Conservation (phyloP, 2,329 filamentous ascomycete genomes). For the Epicoccum nigrum region DNA sequence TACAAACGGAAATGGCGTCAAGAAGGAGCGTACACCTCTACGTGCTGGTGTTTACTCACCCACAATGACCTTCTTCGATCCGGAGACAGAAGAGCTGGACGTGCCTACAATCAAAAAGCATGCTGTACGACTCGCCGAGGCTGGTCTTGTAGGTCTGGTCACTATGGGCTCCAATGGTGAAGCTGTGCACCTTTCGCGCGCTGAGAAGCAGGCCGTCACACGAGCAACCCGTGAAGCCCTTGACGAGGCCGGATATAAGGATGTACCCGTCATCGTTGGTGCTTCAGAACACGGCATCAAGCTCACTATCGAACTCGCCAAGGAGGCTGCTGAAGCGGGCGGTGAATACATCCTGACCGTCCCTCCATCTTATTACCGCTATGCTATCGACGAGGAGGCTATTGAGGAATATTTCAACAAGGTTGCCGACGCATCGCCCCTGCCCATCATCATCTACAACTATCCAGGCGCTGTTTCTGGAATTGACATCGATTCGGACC, state of each 20-base stretch:
- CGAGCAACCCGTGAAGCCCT: conserved; percentile 80
- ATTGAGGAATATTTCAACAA: conserved; percentile 75
- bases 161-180: conserved; percentile 92
- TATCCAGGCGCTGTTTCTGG: conserved; percentile 87
- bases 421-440: conserved; percentile 75
- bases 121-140: conserved; percentile 75
- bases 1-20: conserved; percentile 47
- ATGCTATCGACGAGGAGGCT: conserved; percentile 74
- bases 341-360: conserved; percentile 82
- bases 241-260: conserved; percentile 76
- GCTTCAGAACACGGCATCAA: conserved; percentile 81
- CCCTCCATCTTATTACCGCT: conserved; percentile 82
- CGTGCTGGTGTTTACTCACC: conserved; percentile 86
- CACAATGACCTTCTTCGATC: conserved; percentile 89
- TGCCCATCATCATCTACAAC: conserved; percentile 88
- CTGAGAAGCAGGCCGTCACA: conserved; percentile 78
- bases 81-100: conserved; percentile 83
- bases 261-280: conserved; percentile 81
- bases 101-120: conserved; percentile 80
- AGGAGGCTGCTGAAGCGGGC: conserved; percentile 69
- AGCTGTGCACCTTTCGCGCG: conserved; percentile 79
- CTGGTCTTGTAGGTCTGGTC: conserved; percentile 80
- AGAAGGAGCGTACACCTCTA: conserved; percentile 61
- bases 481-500: conserved; percentile 88
- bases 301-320: conserved; percentile 77